Evolutionary conservation across 257 asterid species (phyloP).

Genomic region (Solanum etuberosum): DNA sequence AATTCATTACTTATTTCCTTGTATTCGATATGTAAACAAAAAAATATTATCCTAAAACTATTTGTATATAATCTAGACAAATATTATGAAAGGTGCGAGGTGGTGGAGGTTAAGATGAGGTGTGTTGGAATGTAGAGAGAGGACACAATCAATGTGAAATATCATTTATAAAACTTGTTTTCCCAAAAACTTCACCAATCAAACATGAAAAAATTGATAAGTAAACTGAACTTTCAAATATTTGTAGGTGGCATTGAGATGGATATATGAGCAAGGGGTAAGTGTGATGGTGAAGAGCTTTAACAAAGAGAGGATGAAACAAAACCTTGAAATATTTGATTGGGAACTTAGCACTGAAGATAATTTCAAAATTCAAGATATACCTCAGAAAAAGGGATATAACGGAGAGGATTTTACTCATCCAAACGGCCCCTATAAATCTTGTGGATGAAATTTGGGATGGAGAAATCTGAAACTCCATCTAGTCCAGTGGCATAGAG

Average conservation of each 20-base stretch:
- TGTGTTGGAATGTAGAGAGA: not conserved
- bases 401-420: not conserved
- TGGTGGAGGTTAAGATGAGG: not conserved
- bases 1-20: too few relatives aligned
- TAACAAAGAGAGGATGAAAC: slow-evolving; percentile 24
- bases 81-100: not conserved
- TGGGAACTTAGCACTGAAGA: slow-evolving; percentile 8
- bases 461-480: not conserved
- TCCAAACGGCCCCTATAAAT: not conserved
- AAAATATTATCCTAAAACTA: too few relatives aligned
- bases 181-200: not conserved
- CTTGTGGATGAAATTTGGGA: not conserved
- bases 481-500: not conserved
- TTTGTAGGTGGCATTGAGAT: slow-evolving; percentile 24
- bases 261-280: slow-evolving; percentile 28
- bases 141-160: not conserved
- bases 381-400: not conserved
- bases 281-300: slow-evolving; percentile 19
- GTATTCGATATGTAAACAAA: too few relatives aligned
- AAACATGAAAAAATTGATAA: not conserved
- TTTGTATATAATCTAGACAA: not conserved
- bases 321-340: slow-evolving; percentile 20
- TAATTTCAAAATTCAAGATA: not conserved
- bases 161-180: not conserved
- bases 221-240: not conserved